phyloP scores from a whole-genome alignment of 179 eudicot genomes.

The Pouteria campechiana region DNA sequence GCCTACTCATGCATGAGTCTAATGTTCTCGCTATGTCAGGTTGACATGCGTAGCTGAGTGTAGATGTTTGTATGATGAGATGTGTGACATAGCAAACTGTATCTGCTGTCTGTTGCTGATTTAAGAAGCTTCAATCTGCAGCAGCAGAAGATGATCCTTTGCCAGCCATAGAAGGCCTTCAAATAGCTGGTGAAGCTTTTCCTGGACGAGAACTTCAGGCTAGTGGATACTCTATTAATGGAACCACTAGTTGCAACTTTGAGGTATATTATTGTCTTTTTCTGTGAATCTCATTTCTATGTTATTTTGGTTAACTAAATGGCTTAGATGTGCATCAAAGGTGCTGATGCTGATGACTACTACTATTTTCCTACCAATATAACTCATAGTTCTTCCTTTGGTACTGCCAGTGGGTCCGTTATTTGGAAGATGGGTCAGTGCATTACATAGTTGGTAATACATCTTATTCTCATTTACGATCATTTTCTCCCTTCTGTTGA shows the following conservation, averaged over 20 bases:
- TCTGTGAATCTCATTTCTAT: neutral
- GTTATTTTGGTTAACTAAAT: neutral
- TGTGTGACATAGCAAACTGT: conserved; percentile 2
- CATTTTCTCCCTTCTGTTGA: neutral
- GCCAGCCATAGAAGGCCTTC: conserved; percentile 81
- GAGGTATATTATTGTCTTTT: conserved; percentile 45
- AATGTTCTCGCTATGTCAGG: too few relatives aligned
- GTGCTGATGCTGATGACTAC: neutral
- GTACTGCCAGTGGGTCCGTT: conserved; percentile 81
- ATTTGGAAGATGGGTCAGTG: conserved; percentile 94
- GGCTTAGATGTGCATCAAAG: neutral
- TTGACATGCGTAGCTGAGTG: too few relatives aligned
- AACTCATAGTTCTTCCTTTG: conserved; percentile 5
- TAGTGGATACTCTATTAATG: conserved; percentile 72
- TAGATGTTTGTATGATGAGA: conserved; percentile 1
- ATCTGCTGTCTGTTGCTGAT: too few relatives aligned
- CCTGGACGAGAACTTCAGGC: conserved; percentile 86
- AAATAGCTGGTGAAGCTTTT: conserved; percentile 87
- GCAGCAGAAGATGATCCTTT: conserved; percentile 90
- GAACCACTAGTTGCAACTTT: conserved; percentile 94
- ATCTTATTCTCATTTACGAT: conserved; percentile 1
- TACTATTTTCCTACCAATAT: neutral
- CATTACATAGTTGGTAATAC: conserved; percentile 76
- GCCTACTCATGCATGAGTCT: too few relatives aligned
- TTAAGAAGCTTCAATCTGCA: too few relatives aligned